phyloP scores from a whole-genome alignment of 805 yeast genomes.

The Kuraishia borneana region DNA sequence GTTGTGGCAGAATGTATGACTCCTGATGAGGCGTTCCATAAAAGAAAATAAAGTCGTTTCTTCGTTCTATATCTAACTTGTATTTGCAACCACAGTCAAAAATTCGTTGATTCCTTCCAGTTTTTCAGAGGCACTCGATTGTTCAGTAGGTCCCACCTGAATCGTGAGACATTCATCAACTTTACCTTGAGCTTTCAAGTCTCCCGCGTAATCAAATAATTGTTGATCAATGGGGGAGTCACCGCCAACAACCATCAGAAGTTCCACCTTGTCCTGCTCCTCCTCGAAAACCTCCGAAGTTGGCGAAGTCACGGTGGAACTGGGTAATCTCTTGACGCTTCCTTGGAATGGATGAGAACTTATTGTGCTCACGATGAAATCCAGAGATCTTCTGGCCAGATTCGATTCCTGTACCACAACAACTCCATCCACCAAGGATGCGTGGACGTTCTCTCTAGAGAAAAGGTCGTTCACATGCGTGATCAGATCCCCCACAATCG shows the following conservation, averaged over 20 bases:
- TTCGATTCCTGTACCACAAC: constrained; percentile 64
- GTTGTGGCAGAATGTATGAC: constrained; percentile 42
- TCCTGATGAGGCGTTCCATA: background rate
- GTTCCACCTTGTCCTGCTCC: constrained; percentile 17
- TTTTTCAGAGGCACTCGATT: constrained; percentile 46
- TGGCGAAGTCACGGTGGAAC: constrained; percentile 10
- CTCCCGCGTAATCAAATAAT: constrained; percentile 41
- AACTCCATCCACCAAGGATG: constrained; percentile 56
- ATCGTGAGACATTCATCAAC: constrained; percentile 46
- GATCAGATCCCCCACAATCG: constrained; percentile 73
- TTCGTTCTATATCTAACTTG: background rate
- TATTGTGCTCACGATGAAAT: constrained; percentile 33
- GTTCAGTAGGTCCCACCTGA: constrained; percentile 39
- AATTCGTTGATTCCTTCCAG: constrained; percentile 64
- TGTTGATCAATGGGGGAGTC: constrained; percentile 63
- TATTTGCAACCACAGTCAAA: constrained; percentile 32
- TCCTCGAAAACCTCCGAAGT: constrained; percentile 8
- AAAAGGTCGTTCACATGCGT: constrained; percentile 75
- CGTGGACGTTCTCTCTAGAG: constrained; percentile 58
- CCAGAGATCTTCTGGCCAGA: constrained; percentile 43
- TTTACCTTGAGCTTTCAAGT: constrained; percentile 21
- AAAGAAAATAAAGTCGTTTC: background rate
- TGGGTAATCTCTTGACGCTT: constrained; percentile 8
- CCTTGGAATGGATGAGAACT: constrained; percentile 10
- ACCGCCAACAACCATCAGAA: constrained; percentile 53